phyloP scores from a whole-genome alignment of 1,284 basidiomycete genomes.

The Boletellus deceptivus region DNA sequence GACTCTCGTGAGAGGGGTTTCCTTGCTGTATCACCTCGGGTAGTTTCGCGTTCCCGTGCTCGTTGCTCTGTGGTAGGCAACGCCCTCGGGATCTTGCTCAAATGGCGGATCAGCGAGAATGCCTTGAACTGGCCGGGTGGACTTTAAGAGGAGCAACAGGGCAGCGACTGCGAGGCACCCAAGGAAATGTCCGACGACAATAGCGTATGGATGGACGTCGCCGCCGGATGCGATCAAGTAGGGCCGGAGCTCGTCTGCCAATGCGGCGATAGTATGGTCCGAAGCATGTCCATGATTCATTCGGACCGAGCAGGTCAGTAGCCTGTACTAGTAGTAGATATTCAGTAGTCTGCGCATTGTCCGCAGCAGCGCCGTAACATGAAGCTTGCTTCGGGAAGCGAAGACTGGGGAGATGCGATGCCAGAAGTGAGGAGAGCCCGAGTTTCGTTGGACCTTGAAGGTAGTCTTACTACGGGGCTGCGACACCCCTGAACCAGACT shows the following conservation, averaged over 20 bases:
- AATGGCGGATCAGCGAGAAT: conserved; percentile 21
- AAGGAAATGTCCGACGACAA: conserved; percentile 23
- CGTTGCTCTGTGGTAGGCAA: not conserved
- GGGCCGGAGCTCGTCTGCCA: conserved; percentile 14
- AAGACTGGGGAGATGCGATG: conserved; percentile 8
- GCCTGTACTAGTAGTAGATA: conserved; percentile 12
- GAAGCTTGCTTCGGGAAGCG: conserved; percentile 11
- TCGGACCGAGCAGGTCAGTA: conserved; percentile 24
- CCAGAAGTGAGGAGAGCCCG: conserved; percentile 8
- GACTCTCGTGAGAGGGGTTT: not conserved
- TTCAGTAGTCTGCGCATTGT: not conserved
- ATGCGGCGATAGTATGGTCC: conserved; percentile 14
- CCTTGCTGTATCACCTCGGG: not conserved
- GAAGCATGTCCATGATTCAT: conserved; percentile 8
- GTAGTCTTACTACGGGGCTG: too few species aligned
- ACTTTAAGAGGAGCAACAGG: conserved; percentile 7
- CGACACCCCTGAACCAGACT: too few species aligned
- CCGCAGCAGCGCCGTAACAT: not conserved
- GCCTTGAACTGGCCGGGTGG: conserved; percentile 2
- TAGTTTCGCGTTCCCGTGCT: not conserved
- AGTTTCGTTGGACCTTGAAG: too few species aligned
- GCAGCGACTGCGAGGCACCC: conserved; percentile 12
- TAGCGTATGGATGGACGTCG: conserved; percentile 1
- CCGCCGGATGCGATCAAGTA: conserved; percentile 1
- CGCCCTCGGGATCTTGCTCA: not conserved